Conservation (phyloP, 2,329 filamentous ascomycete species). For the Colletotrichum orbiculare region DNA sequence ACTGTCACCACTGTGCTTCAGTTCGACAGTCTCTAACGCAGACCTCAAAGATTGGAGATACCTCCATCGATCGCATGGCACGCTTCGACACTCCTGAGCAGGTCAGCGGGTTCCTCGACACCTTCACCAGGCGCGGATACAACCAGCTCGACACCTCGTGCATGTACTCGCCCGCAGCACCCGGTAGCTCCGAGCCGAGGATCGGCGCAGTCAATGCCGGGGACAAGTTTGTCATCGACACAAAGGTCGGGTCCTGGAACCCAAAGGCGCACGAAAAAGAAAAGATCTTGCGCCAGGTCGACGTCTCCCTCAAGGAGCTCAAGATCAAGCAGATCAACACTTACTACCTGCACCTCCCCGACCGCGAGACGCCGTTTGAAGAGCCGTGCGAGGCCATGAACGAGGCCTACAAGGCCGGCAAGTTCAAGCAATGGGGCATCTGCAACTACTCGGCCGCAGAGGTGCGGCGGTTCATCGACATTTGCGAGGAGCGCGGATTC, state of each 20-base stretch:
- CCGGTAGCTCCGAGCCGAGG: conserved; percentile 44
- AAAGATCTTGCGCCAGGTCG: conserved; percentile 44
- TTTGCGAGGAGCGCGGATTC: conserved; percentile 54
- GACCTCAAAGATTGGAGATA: conserved; percentile 33
- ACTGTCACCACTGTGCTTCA: no score
- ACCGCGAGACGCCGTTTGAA: conserved; percentile 54
- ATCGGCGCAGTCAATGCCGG: conserved; percentile 44
- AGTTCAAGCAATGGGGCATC: conserved; percentile 58
- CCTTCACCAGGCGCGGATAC: conserved; percentile 43
- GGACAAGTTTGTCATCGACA: conserved; percentile 47
- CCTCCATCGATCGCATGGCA: conserved; percentile 9
- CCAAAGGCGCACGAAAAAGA: conserved; percentile 43
- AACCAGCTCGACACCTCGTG: conserved; percentile 46
- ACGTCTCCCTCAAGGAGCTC: conserved; percentile 46
- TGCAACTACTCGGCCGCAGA: conserved; percentile 58
- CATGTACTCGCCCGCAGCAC: conserved; percentile 44
- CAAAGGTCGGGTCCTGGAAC: conserved; percentile 45
- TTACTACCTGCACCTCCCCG: conserved; percentile 58
- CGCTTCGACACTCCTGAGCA: conserved; percentile 39
- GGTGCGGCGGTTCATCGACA: conserved; percentile 53
- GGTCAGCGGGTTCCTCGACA: conserved; percentile 40
- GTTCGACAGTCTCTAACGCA: no score
- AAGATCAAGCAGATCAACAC: conserved; percentile 44
- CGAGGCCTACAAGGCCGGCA: conserved; percentile 51
- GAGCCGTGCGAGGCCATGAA: conserved; percentile 55